Percentiles rank a stretch among this genome's conserved stretches.
phyloP scores from a whole-genome alignment of 352 stramenopile species.

The Pythium vanterpoolii region DNA sequence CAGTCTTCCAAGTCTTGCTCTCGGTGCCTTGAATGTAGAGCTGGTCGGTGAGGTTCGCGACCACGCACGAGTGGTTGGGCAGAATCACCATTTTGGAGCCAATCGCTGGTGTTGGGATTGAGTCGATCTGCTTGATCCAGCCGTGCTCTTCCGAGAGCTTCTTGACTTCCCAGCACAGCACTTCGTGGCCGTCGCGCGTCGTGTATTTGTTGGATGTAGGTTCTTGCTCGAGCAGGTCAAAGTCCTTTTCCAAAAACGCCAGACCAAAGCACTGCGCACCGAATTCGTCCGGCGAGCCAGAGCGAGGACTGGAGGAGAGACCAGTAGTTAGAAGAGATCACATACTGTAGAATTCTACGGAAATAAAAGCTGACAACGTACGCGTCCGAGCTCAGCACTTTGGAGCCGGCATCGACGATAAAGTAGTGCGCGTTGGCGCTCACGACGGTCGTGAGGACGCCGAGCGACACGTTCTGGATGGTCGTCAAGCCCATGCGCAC shows the following conservation, averaged over 20 bases:
- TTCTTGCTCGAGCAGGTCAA: slow-evolving; percentile 45
- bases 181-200: slow-evolving; percentile 31
- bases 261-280: slow-evolving; percentile 55
- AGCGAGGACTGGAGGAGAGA: slow-evolving; percentile 17
- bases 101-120: slow-evolving; percentile 43
- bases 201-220: slow-evolving; percentile 38
- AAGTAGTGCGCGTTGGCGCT: slow-evolving; percentile 74
- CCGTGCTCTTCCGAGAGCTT: slow-evolving; percentile 77
- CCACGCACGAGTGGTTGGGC: slow-evolving; percentile 65
- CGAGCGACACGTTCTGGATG: slow-evolving; percentile 56
- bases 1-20: slow-evolving; percentile 45
- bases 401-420: slow-evolving; percentile 69
- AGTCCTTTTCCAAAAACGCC: slow-evolving; percentile 69
- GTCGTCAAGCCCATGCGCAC: slow-evolving; percentile 61
- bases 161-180: slow-evolving; percentile 61
- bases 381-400: slow-evolving; percentile 64
- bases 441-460: slow-evolving; percentile 60
- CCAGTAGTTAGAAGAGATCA: too few species aligned
- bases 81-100: slow-evolving; percentile 58
- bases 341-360: too few species aligned
- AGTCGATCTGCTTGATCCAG: slow-evolving; percentile 58
- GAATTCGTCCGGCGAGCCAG: slow-evolving; percentile 32
- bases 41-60: slow-evolving; percentile 61
- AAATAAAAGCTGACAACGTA: slow-evolving; percentile 26
- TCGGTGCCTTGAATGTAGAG: slow-evolving; percentile 53